Base-by-base conservation (phyloP, 495 filamentous ascomycete species). In the Aspergillus carlsbadensis region DNA sequence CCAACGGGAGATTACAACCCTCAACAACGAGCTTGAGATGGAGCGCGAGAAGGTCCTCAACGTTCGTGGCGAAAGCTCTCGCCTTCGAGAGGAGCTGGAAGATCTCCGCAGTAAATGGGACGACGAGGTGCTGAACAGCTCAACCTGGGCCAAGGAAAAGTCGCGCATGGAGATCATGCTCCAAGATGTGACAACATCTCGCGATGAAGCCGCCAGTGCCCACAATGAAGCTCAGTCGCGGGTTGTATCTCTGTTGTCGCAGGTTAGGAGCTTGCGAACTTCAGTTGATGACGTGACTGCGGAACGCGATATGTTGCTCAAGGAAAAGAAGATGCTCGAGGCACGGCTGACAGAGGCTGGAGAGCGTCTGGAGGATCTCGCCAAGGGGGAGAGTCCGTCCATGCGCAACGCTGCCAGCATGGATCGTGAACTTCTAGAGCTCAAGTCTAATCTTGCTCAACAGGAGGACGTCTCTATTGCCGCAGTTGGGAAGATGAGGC, bases 101-200 rank as follows among this genome's bases (percentile, higher is more conserved):
- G 91, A 96, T 59, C 85, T 98, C 18, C 87, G 94, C 46, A 91
- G 87, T 57, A 98, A 97, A 69, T 98, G 95, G 95, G 95, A 98
- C 66, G 89, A 98, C 64, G 94, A 98, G 71, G 92, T 98, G 17
- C 85, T 98, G 63, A 98, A 98, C 67, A 93, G 89, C 70, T 95
- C 91, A 0, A 94, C 94, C 1, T 98, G 94, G 94, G 91, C 92
- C 31, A 98, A 98, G 76, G 94, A 98, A 76, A 98, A 98, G 74
- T 79, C 90, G 4, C 85, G 94, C 6, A 79, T 98, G 54, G 95
- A 98, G 62, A 85, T 91, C 39, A 95, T 91, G 13, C 80, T 98
- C 43, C 87, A 95, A 54, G 94, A 97, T 66, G 81, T 98, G 17
- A 87, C 88, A 2, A 85, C 88, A 22, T 96, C 92, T 18, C 85